Evolutionary conservation across 2,329 filamentous ascomycete genomes (phyloP).

Genomic region (Magnaporthiopsis incrustans): DNA sequence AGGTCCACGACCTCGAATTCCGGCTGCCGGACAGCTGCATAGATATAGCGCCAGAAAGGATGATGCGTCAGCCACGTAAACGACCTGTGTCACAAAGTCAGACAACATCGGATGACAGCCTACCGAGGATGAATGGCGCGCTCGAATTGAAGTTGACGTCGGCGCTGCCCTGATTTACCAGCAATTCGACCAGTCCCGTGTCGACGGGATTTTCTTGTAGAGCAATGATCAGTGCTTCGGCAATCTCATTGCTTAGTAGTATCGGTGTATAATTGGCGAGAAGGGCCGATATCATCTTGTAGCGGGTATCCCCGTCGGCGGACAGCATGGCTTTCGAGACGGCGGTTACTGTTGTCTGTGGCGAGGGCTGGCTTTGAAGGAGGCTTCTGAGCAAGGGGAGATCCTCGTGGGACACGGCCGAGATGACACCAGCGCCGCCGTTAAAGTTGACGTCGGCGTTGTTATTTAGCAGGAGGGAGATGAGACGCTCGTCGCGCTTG

Average conservation of each 20-base stretch:
- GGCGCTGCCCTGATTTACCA: constrained; percentile 43
- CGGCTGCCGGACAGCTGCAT: constrained; percentile 28
- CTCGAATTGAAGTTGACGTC: constrained; percentile 44
- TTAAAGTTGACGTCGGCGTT: constrained; percentile 48
- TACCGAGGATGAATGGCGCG: constrained; percentile 30
- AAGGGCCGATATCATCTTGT: constrained; percentile 39
- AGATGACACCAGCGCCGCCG: constrained; percentile 38
- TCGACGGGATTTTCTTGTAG: constrained; percentile 40
- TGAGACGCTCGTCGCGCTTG: constrained; percentile 40
- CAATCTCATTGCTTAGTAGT: constrained; percentile 26
- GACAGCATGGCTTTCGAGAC: constrained; percentile 40
- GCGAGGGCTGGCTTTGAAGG: constrained; percentile 35
- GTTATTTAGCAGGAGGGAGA: constrained; percentile 42
- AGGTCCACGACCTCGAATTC: constrained; percentile 41
- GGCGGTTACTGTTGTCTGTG: constrained; percentile 38
- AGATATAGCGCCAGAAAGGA: background rate
- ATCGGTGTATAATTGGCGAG: constrained; percentile 32
- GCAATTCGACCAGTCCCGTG: constrained; percentile 36
- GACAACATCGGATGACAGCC: constrained; percentile 3
- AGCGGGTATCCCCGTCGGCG: constrained; percentile 31
- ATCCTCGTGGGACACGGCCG: constrained; percentile 41
- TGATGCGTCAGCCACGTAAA: background rate
- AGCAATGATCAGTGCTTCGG: constrained; percentile 33
- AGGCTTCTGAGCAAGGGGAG: constrained; percentile 35
- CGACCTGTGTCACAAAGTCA: background rate